Conservation (phyloP, 2,329 filamentous ascomycete genomes). For the Aureobasidium subglaciale region DNA sequence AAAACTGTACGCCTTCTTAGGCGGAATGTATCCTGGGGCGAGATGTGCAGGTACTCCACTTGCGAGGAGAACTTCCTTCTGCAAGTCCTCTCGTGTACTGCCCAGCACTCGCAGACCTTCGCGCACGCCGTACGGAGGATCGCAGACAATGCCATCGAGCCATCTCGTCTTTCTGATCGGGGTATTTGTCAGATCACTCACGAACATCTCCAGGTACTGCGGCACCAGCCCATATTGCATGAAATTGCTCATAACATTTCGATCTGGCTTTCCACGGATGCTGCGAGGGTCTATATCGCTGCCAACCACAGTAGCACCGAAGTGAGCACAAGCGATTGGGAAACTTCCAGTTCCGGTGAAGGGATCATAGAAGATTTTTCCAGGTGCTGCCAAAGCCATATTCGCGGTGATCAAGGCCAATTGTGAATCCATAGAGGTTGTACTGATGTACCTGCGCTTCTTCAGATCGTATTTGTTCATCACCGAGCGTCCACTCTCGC, state of each 20-base stretch:
- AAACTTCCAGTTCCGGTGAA: slow-evolving; percentile 96
- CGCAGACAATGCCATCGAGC: slow-evolving; percentile 88
- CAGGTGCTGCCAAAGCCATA: slow-evolving; percentile 72
- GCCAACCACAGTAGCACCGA: slow-evolving; percentile 75
- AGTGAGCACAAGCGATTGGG: slow-evolving; percentile 80
- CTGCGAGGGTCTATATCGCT: slow-evolving; percentile 91
- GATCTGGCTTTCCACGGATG: slow-evolving; percentile 60
- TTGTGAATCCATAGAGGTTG: slow-evolving; percentile 95
- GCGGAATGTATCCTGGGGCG: slow-evolving; percentile 70
- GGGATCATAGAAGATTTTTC: slow-evolving; percentile 85
- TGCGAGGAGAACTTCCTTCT: slow-evolving; percentile 52
- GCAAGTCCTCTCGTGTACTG: slow-evolving; percentile 50
- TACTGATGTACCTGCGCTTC: slow-evolving; percentile 87
- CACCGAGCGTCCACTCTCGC: slow-evolving; percentile 58
- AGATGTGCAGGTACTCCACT: slow-evolving; percentile 64
- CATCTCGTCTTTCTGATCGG: slow-evolving; percentile 43
- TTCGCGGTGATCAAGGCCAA: slow-evolving; percentile 88
- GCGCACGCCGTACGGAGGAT: slow-evolving; percentile 91
- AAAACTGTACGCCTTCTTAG: slow-evolving; percentile 90
- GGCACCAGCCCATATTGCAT: slow-evolving; percentile 64
- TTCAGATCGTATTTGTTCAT: slow-evolving; percentile 78
- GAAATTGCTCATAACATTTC: slow-evolving; percentile 63
- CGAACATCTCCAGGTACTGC: slow-evolving; percentile 51
- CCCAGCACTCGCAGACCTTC: slow-evolving; percentile 88
- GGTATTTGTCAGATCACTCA: slow-evolving; percentile 17